phyloP scores from a whole-genome alignment of 257 asterid species.

The Gynochthodes officinalis region DNA sequence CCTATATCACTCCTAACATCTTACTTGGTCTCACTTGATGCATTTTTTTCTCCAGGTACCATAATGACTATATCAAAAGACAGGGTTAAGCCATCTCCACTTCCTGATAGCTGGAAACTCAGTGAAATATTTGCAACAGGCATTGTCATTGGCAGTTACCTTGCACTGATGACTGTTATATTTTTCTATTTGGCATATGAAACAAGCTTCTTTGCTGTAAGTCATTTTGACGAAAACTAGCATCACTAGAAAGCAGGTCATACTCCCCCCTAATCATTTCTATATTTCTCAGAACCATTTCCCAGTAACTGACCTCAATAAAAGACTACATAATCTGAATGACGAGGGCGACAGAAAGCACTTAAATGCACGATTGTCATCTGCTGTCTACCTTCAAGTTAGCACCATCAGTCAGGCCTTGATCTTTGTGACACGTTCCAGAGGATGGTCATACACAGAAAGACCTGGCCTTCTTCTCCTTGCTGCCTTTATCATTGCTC shows the following conservation, averaged over 20 bases:
- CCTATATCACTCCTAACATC: neutral
- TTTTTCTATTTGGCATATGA: conserved; percentile 47
- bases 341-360: conserved; percentile 20
- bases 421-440: conserved; percentile 57
- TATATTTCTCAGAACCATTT: conserved; percentile 36
- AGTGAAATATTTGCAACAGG: conserved; percentile 61
- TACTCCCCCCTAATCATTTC: conserved; percentile 5
- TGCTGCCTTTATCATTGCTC: conserved; percentile 55
- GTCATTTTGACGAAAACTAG: neutral
- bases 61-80: conserved; percentile 66
- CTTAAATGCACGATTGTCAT: conserved; percentile 40
- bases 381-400: conserved; percentile 72
- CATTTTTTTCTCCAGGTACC: conserved; percentile 37
- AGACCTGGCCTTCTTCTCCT: conserved; percentile 63
- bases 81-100: conserved; percentile 64
- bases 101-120: conserved; percentile 61
- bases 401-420: conserved; percentile 69
- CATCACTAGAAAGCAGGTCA: neutral
- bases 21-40: neutral
- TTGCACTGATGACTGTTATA: conserved; percentile 55
- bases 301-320: conserved; percentile 41
- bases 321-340: conserved; percentile 22
- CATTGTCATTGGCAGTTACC: conserved; percentile 53
- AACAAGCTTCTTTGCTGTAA: conserved; percentile 50
- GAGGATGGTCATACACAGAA: conserved; percentile 56